phyloP scores from a whole-genome alignment of 129 eudicot genomes.

The Flaveria robusta region DNA sequence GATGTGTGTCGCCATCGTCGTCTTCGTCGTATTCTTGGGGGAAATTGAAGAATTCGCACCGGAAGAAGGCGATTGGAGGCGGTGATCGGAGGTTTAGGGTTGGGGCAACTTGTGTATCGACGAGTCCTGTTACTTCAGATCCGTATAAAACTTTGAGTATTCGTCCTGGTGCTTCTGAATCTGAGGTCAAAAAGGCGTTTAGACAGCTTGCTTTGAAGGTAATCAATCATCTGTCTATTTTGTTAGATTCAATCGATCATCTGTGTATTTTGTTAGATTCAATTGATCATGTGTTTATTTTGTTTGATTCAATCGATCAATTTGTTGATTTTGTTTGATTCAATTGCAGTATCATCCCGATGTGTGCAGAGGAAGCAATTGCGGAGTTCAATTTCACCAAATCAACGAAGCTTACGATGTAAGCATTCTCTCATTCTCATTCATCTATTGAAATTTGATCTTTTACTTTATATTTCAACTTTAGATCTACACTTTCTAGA shows the following conservation, averaged over 20 bases:
- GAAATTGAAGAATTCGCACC: constrained; percentile 29
- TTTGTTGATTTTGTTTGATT: constrained; percentile 2
- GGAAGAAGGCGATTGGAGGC: constrained; percentile 23
- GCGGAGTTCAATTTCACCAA: constrained; percentile 71
- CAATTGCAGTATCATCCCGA: constrained; percentile 88
- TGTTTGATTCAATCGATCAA: too few relatives aligned
- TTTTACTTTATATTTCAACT: background rate
- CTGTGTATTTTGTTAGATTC: too few relatives aligned
- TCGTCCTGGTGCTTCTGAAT: constrained; percentile 16
- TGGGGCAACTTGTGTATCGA: constrained; percentile 44
- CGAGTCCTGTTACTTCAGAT: constrained; percentile 20
- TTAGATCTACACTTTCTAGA: background rate
- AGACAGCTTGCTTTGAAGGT: constrained; percentile 87
- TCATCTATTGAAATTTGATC: background rate
- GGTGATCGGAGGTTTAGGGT: constrained; percentile 30
- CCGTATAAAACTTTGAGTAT: constrained; percentile 17
- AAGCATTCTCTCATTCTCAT: constrained; percentile 16
- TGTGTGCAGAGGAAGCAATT: constrained; percentile 76
- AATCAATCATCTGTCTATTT: background rate
- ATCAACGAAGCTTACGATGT: constrained; percentile 92
- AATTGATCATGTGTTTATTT: background rate
- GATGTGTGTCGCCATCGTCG: constrained; percentile 32
- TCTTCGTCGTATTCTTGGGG: constrained; percentile 33
- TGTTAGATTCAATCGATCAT: too few relatives aligned
- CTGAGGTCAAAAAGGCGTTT: constrained; percentile 12